These are phyloP conservation scores for Verticillium nubilum DNA, from an alignment of 2,329 filamentous ascomycete species.

Conservation along the genomic window DNA sequence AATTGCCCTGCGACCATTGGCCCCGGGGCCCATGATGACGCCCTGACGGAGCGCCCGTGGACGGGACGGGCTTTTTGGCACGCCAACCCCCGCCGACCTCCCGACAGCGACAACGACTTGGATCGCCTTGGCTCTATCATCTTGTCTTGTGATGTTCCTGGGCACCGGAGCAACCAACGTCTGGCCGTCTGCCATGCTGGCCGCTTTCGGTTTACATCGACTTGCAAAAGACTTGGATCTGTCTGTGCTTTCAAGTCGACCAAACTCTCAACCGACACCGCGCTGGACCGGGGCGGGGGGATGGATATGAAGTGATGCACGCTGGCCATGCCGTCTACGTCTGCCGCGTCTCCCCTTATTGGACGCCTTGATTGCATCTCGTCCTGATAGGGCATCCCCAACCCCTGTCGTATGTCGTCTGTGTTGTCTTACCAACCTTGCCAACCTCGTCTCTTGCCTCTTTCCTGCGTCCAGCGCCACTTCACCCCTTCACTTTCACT, in stretches of 20 bases:
- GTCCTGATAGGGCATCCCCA: slow-evolving; percentile 2
- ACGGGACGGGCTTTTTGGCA: background rate
- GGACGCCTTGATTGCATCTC: background rate
- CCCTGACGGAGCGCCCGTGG: background rate
- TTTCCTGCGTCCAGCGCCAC: background rate
- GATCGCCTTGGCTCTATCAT: background rate
- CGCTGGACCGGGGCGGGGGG: background rate
- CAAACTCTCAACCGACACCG: background rate
- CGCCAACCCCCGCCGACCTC: background rate
- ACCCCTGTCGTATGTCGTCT: background rate
- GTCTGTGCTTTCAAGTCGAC: background rate
- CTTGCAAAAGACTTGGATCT: background rate
- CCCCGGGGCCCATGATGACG: background rate
- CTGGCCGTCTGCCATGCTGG: background rate
- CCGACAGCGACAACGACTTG: background rate
- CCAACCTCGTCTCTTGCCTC: slow-evolving; percentile 4
- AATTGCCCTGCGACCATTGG: background rate
- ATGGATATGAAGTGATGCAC: background rate
- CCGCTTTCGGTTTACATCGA: background rate
- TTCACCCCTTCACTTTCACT: background rate
- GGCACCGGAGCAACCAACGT: background rate
- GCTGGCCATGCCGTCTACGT: background rate
- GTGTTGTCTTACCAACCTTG: slow-evolving; percentile 7
- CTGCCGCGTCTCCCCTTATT: slow-evolving; percentile 1
- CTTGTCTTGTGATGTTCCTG: background rate